Base-by-base conservation (phyloP, 1,284 basidiomycete species). In the Ceratobasidium sp. region DNA sequence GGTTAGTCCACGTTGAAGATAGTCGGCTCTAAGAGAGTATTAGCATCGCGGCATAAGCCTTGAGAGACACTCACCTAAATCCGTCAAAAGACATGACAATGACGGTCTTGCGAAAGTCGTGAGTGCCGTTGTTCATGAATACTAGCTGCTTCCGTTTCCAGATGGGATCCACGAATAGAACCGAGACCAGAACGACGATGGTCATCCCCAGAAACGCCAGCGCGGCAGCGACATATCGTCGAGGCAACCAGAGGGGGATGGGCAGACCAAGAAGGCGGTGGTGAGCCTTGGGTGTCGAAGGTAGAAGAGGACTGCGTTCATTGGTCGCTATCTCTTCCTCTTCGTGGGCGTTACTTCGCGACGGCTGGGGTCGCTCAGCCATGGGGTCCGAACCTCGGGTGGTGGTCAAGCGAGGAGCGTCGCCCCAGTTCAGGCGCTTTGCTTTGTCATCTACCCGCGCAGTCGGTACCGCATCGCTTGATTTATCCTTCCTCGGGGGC, bases 21-120 rank as follows among this genome's bases (percentile, higher is more conserved):
- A 96, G 77, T 92, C 90, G 48, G 93, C 92, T 73, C 93, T 92
- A 61, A 58, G 52, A 21, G 26, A 50, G 53, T 45, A 41, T 55
- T 58, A 52, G n/a, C 18, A 26, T 28, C 58, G 32, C 48, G 23
- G 61, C 10, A 48, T 32, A 41, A 14, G 45, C 32, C 18, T 16
- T 60, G 62, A 5, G 23, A 46, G 61, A 2, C 14, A 81, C 86
- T 39, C 77, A 89, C 91, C 92, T 85, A 50, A 95, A 81, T 0
- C 94, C 94, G 78, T 96, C 94, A 50, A 96, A 92, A 36, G 93
- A 94, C 26, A 96, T 88, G 60, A 96, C 85, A 26, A 96, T 79
- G 16, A 94, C 92, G 0, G 92, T 96, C 76, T 88, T 85, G 81
- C 85, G 89, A 81, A 91, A 93, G 39, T 87, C 83, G 76, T 92